phyloP scores from a whole-genome alignment of 2,329 filamentous ascomycete genomes.

The Aspergillus costaricaensis region DNA sequence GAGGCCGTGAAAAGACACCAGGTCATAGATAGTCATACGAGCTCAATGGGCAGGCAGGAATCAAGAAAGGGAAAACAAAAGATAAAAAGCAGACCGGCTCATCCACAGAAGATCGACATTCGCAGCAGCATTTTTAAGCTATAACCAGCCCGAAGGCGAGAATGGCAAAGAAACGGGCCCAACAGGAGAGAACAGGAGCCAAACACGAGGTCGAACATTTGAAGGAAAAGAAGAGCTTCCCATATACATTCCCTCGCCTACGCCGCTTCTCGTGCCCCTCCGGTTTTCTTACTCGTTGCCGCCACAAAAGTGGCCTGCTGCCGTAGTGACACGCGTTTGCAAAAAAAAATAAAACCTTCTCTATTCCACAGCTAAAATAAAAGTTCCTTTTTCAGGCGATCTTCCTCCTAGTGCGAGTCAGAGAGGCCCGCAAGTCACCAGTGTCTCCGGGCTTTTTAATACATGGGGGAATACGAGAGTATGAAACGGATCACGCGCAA shows the following conservation, averaged over 20 bases:
- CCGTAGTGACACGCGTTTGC: constrained; percentile 25
- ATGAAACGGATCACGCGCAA: constrained; percentile 34
- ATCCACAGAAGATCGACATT: constrained; percentile 15
- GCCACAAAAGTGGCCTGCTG: constrained; percentile 19
- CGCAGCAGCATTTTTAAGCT: constrained; percentile 10
- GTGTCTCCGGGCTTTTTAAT: constrained; percentile 44
- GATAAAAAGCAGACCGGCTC: background rate
- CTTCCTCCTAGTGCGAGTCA: constrained; percentile 43
- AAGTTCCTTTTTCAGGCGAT: constrained; percentile 44
- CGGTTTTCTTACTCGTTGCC: constrained; percentile 19
- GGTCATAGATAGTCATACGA: background rate
- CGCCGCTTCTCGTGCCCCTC: constrained; percentile 18
- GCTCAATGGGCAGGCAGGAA: background rate
- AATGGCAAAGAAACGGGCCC: constrained; percentile 19
- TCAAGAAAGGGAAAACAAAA: no score
- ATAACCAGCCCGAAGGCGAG: constrained; percentile 19
- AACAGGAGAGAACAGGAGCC: constrained; percentile 27
- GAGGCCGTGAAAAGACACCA: constrained; percentile 4
- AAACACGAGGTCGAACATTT: constrained; percentile 27
- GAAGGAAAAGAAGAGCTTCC: constrained; percentile 25
- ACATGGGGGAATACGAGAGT: constrained; percentile 45
- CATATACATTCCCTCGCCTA: constrained; percentile 24
- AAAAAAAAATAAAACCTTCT: constrained; percentile 34
- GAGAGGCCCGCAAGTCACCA: constrained; percentile 41
- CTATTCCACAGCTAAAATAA: constrained; percentile 44